phyloP scores from a whole-genome alignment of 306 rosid genomes.

The Nissolia schottii region DNA sequence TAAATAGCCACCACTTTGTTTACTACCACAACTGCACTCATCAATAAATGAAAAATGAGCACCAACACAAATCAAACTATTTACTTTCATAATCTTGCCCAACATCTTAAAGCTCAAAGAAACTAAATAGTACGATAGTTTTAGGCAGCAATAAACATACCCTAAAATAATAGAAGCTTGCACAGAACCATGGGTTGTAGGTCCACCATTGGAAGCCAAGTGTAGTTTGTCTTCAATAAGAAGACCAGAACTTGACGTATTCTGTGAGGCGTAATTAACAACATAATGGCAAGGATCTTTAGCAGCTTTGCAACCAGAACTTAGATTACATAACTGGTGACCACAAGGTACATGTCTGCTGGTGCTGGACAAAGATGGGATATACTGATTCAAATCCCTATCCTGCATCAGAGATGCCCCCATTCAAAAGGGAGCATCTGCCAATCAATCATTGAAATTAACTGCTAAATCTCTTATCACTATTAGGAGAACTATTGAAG shows the following conservation, averaged over 20 bases:
- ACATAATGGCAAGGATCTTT: constrained; percentile 64
- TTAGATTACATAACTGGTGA: constrained; percentile 54
- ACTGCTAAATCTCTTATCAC: constrained; percentile 65
- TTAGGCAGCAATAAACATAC: constrained; percentile 30
- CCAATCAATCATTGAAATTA: constrained; percentile 87
- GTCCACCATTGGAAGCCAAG: constrained; percentile 45
- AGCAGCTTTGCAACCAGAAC: constrained; percentile 48
- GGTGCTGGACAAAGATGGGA: constrained; percentile 66
- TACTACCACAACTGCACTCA: constrained; percentile 59
- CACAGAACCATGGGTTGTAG: constrained; percentile 36
- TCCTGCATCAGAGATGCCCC: constrained; percentile 98
- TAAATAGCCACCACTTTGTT: constrained; percentile 55
- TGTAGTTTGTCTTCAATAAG: constrained; percentile 75
- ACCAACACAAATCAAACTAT: neutral
- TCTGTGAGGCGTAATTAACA: constrained; percentile 34
- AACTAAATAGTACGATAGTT: neutral
- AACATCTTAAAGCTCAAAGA: neutral
- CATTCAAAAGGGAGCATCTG: constrained; percentile 79
- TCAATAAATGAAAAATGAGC: neutral
- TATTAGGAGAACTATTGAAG: constrained; percentile 14
- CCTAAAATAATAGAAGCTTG: constrained; percentile 71
- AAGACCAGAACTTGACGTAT: constrained; percentile 78
- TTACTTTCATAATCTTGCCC: neutral
- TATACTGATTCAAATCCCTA: constrained; percentile 72
- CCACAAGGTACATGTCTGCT: constrained; percentile 70